phyloP scores from a whole-genome alignment of 257 asterid species.

The Galeopsis tetrahit region DNA sequence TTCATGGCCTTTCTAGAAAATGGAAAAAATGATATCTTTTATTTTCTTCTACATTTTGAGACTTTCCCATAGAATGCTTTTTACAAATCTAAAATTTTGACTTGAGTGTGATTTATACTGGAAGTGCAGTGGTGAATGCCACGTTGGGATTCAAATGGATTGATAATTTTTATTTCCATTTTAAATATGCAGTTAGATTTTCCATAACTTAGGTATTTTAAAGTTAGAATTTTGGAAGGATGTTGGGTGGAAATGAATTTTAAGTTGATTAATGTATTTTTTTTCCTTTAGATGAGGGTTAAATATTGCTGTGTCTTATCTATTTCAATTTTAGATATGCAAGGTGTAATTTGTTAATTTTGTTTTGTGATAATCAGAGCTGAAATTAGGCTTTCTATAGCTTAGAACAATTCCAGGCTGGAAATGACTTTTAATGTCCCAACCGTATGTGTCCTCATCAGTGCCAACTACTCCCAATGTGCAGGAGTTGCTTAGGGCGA shows the following conservation, averaged over 20 bases:
- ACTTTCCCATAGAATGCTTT: too few relatives aligned
- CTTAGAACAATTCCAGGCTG: slow-evolving; percentile 6
- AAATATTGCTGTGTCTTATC: neutral
- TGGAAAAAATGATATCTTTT: too few relatives aligned
- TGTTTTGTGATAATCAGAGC: slow-evolving; percentile 1
- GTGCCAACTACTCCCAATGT: too few relatives aligned
- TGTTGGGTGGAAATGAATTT: slow-evolving; percentile 21
- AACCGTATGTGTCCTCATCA: too few relatives aligned
- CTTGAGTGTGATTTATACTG: slow-evolving; percentile 29
- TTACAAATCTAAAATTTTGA: neutral
- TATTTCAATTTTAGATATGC: slow-evolving; percentile 26
- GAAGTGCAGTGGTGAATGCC: neutral
- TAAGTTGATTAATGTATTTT: neutral
- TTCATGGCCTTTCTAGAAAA: too few relatives aligned
- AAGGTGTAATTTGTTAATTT: slow-evolving; percentile 1
- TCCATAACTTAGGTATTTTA: neutral
- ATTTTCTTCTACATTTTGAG: too few relatives aligned
- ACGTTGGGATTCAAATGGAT: slow-evolving; percentile 12
- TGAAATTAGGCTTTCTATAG: slow-evolving; percentile 3
- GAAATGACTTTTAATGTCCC: slow-evolving; percentile 24
- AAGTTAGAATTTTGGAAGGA: neutral
- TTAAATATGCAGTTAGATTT: slow-evolving; percentile 16
- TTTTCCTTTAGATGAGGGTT: neutral
- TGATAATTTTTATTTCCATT: slow-evolving; percentile 12
- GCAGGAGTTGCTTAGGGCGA: too few relatives aligned